These are phyloP conservation scores for Erodium texanum DNA, from an alignment of 441 rosid species.

Conservation along the genomic window DNA sequence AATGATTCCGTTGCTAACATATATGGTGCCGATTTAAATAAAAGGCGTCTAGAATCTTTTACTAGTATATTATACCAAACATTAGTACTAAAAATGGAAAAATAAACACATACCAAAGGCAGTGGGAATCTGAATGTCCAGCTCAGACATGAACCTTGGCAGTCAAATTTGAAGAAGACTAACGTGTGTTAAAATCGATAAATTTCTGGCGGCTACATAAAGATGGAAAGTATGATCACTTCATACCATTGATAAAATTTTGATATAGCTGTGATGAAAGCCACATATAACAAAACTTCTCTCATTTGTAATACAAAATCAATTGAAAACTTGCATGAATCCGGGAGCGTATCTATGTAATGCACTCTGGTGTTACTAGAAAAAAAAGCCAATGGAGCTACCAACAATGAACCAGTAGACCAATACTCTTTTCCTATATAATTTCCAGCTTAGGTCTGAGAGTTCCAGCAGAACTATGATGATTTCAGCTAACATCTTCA, in stretches of 20 bases:
- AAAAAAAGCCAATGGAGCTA: neutral
- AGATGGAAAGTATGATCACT: neutral
- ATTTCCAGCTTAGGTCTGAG: neutral
- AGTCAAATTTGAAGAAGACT: constrained; percentile 17
- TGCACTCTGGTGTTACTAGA: no score
- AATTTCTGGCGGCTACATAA: neutral
- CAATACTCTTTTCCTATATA: neutral
- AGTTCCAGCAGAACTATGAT: neutral
- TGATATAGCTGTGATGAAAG: neutral
- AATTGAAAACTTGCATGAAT: neutral
- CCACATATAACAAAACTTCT: no score
- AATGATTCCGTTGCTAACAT: neutral
- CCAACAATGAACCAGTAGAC: neutral
- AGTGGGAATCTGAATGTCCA: constrained; percentile 38
- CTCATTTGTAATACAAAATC: no score
- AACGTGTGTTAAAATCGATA: neutral
- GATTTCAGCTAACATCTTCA: neutral
- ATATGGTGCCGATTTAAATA: neutral
- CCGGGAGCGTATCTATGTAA: no score
- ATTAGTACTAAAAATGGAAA: neutral
- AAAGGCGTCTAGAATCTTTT: no score
- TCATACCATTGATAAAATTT: neutral
- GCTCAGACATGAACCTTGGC: constrained; percentile 44
- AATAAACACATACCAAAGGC: constrained; percentile 29
- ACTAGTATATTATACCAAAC: no score